Evolutionary conservation across 2,329 filamentous ascomycete species (phyloP).

Genomic region (Neurospora sp.): DNA sequence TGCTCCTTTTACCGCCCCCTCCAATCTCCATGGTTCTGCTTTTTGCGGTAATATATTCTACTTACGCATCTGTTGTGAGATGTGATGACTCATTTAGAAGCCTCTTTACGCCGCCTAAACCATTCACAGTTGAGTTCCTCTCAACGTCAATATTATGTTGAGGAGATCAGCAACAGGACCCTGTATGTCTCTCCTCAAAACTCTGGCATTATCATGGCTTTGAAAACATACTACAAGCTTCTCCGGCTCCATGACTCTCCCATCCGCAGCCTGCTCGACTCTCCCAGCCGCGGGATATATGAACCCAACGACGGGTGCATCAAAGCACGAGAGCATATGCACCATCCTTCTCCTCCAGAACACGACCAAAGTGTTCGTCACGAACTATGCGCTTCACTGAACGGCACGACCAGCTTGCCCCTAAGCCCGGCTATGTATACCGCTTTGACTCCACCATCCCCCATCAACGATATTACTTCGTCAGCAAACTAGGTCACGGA

Average conservation of each 20-base stretch:
- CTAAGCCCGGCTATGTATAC: not conserved
- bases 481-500: not conserved
- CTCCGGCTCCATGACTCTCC: not conserved
- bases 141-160: not conserved
- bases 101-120: not conserved
- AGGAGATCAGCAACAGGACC: not conserved
- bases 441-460: not conserved
- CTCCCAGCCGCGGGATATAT: not conserved
- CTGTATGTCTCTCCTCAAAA: not conserved
- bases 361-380: not conserved
- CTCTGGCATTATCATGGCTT: not conserved
- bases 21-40: not conserved
- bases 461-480: not conserved
- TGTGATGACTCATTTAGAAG: not conserved
- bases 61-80: not conserved
- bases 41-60: not conserved
- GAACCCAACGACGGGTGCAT: not conserved
- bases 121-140: not conserved
- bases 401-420: not conserved
- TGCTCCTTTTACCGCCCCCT: not conserved
- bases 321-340: not conserved
- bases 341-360: not conserved
- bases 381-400: not conserved
- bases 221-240: not conserved
- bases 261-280: fast-evolving